Conservation (phyloP, 352 stramenopile genomes). For the Halophytophthora polymorphica region DNA sequence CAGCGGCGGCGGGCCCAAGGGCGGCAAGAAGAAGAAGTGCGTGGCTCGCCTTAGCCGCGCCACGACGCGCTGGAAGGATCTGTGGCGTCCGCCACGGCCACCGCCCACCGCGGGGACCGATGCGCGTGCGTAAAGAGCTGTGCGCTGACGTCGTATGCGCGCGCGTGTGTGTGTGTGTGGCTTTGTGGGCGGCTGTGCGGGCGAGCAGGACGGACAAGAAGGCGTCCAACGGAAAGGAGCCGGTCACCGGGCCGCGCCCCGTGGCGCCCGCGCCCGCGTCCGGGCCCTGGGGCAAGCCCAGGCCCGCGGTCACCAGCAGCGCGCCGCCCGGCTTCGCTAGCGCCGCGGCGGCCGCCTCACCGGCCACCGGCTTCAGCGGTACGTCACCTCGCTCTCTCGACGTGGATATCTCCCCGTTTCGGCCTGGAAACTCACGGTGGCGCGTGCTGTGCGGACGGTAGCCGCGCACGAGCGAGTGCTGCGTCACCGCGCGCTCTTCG, state of each 20-base stretch:
- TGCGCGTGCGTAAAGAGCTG: too few species aligned
- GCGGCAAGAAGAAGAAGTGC: constrained; percentile 39
- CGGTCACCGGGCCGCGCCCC: constrained; percentile 11
- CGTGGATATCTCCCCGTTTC: too few species aligned
- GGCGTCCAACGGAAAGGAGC: constrained; percentile 16
- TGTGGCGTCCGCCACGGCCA: too few species aligned
- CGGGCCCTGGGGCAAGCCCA: constrained; percentile 28
- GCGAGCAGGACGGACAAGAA: constrained; percentile 18
- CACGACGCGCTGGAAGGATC: too few species aligned
- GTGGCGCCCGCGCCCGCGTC: constrained; percentile 37
- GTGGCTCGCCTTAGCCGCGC: not conserved
- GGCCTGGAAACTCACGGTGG: too few species aligned
- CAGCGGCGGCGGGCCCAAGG: constrained; percentile 19
- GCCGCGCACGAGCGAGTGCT: constrained; percentile 63
- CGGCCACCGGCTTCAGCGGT: constrained; percentile 43
- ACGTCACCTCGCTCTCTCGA: constrained; percentile 9
- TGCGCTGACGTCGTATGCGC: too few species aligned
- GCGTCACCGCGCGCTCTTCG: constrained; percentile 76
- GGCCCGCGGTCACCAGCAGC: constrained; percentile 10
- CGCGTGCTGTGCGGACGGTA: too few species aligned
- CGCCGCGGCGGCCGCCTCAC: constrained; percentile 7
- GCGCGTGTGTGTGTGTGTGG: too few species aligned
- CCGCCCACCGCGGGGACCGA: too few species aligned
- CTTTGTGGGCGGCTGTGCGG: not conserved
- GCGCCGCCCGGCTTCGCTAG: constrained; percentile 27